Conservation (phyloP, 2,329 filamentous ascomycete genomes). For the Aureobasidium sp. region DNA sequence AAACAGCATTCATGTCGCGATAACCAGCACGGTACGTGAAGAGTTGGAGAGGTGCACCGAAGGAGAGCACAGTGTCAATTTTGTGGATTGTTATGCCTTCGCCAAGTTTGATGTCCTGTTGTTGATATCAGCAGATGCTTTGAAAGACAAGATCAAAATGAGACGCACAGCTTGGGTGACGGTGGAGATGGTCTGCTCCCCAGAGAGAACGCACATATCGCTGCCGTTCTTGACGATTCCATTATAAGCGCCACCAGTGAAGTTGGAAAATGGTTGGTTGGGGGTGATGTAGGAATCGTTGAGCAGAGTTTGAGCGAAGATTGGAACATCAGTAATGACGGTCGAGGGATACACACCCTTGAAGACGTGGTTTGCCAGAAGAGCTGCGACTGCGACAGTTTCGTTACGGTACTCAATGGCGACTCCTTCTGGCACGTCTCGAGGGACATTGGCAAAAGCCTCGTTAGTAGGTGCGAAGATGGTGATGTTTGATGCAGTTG, state of each 20-base stretch:
- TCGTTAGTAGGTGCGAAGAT: conserved; percentile 34
- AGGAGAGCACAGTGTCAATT: conserved; percentile 19
- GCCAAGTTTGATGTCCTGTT: conserved; percentile 19
- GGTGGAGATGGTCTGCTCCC: conserved; percentile 28
- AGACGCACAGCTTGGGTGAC: conserved; percentile 28
- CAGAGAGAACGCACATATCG: conserved; percentile 31
- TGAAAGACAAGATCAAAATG: background rate
- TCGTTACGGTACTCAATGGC: conserved; percentile 27
- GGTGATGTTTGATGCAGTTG: conserved; percentile 30
- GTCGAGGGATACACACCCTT: conserved; percentile 27
- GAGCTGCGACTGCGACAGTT: conserved; percentile 4
- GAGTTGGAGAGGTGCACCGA: conserved; percentile 12
- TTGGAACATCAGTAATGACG: conserved; percentile 27
- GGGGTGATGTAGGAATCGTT: conserved; percentile 28
- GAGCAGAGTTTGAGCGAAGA: conserved; percentile 20
- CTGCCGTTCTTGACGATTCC: conserved; percentile 30
- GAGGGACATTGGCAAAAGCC: conserved; percentile 30
- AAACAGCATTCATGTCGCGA: conserved; percentile 17
- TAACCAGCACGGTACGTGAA: conserved; percentile 7
- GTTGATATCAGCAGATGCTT: background rate
- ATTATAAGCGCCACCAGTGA: conserved; percentile 34
- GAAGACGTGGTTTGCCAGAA: conserved; percentile 24
- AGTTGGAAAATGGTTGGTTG: conserved; percentile 34
- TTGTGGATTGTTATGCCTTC: conserved; percentile 20
- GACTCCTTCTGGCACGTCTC: conserved; percentile 29